These are phyloP conservation scores for Bullera alba DNA, from an alignment of 768 basidiomycete species.

Conservation along the genomic window DNA sequence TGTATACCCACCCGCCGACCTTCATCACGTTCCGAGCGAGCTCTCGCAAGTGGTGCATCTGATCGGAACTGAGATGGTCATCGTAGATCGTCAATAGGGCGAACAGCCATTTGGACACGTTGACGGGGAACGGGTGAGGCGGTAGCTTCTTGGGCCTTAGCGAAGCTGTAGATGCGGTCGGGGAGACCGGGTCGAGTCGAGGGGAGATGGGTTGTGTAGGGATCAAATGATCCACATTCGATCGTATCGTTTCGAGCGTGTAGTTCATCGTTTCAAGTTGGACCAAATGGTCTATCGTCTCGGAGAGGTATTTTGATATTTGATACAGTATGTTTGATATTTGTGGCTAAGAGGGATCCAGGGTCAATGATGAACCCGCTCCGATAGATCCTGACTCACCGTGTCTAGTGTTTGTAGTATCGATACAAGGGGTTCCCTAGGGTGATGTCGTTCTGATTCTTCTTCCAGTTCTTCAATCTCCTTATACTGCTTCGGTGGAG, in stretches of 20 bases:
- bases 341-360: background rate
- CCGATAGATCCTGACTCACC: conserved; percentile 12
- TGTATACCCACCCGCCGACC: conserved; percentile 34
- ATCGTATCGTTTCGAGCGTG: conserved; percentile 12
- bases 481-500: background rate
- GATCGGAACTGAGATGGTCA: conserved; percentile 18
- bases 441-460: conserved; percentile 13
- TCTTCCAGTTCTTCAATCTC: conserved; percentile 8
- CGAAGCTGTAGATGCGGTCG: background rate
- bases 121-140: conserved; percentile 18
- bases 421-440: conserved; percentile 26
- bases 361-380: background rate
- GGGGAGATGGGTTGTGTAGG: background rate
- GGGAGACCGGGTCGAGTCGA: background rate
- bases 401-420: conserved; percentile 16
- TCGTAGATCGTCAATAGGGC: conserved; percentile 31
- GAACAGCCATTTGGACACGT: conserved; percentile 39
- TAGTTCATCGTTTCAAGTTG: conserved; percentile 10
- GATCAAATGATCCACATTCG: background rate
- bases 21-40: conserved; percentile 28
- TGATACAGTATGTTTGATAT: background rate
- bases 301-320: background rate
- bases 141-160: background rate
- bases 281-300: background rate
- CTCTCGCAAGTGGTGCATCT: conserved; percentile 31